Percentiles rank a stretch among this genome's conserved stretches.
These are phyloP conservation scores for Diplodia corticola DNA, from an alignment of 2,329 filamentous ascomycete genomes.

Conservation along the genomic window DNA sequence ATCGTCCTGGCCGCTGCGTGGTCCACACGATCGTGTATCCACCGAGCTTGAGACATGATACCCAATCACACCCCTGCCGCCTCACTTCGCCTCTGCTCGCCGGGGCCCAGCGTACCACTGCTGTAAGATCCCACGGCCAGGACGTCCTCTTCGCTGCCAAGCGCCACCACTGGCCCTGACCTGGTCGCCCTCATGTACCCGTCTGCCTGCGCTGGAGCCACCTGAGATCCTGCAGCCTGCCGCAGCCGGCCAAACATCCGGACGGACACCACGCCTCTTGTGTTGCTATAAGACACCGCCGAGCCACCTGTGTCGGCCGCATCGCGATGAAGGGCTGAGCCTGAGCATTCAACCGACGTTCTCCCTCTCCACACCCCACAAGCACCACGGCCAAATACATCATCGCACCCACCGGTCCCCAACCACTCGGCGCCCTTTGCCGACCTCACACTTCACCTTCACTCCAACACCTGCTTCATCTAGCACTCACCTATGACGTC, in stretches of 20 bases:
- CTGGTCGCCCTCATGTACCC: constrained; percentile 18
- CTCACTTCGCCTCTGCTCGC: constrained; percentile 6
- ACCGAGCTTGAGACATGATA: constrained; percentile 24
- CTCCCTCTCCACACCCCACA: constrained; percentile 18
- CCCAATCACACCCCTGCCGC: constrained; percentile 24
- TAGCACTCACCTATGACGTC: constrained; percentile 34
- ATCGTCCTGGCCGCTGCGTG: constrained; percentile 22
- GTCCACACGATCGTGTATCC: constrained; percentile 24
- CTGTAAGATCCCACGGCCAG: constrained; percentile 40
- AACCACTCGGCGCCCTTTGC: not conserved
- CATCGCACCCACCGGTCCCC: constrained; percentile 9
- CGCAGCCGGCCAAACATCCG: constrained; percentile 23
- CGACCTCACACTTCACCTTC: constrained; percentile 24
- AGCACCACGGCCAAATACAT: constrained; percentile 11
- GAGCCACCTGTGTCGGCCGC: not conserved
- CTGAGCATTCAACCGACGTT: constrained; percentile 22
- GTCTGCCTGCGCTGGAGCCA: constrained; percentile 8
- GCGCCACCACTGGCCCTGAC: constrained; percentile 14
- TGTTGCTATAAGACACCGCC: constrained; percentile 8
- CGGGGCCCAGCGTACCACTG: constrained; percentile 31
- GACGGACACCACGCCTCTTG: not conserved
- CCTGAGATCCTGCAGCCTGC: constrained; percentile 26
- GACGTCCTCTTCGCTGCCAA: constrained; percentile 26
- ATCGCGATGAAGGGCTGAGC: constrained; percentile 15
- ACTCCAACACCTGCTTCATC: constrained; percentile 37